A percentile compares a stretch with the other conserved stretches of the same genome.
Evolutionary conservation across 306 rosid genomes (phyloP).

Genomic region (Ceratonia siliqua): DNA sequence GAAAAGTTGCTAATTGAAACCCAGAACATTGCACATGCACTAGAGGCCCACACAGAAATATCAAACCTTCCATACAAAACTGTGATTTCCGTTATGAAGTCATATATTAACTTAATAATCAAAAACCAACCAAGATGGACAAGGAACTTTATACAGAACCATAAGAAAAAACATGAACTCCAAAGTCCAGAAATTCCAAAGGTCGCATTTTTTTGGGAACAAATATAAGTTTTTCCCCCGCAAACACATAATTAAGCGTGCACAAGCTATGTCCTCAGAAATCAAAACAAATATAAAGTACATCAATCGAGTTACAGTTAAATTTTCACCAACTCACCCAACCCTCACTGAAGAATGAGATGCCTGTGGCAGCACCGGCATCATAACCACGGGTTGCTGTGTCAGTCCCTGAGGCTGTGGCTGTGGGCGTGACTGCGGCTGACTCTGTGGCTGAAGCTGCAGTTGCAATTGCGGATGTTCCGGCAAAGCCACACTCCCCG

Average conservation of each 20-base stretch:
- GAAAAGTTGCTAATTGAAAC: neutral
- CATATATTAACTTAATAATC: neutral
- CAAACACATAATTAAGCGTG: conserved; percentile 11
- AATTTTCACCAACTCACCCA: conserved; percentile 61
- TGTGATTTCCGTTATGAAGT: neutral
- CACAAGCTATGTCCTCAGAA: neutral
- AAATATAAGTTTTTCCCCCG: neutral
- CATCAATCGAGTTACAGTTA: conserved; percentile 4
- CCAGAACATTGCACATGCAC: conserved; percentile 26
- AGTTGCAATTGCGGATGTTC: conserved; percentile 47
- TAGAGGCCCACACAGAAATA: conserved; percentile 10
- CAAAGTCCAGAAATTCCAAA: neutral
- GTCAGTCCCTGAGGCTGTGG: conserved; percentile 37
- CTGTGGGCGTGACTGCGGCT: conserved; percentile 35
- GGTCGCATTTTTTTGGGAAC: neutral
- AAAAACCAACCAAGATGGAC: neutral
- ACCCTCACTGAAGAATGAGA: conserved; percentile 55
- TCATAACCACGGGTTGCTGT: conserved; percentile 34
- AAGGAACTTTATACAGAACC: neutral
- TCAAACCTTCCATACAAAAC: conserved; percentile 18
- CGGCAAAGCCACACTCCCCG: conserved; percentile 44
- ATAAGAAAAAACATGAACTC: neutral
- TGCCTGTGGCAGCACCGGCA: conserved; percentile 50
- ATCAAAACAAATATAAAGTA: conserved; percentile 9
- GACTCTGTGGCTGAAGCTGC: conserved; percentile 38